Evolutionary conservation across 768 basidiomycete genomes (phyloP), one percentile per base, ranked within the genome.

Genomic region (Pulveroboletus sp.): DNA sequence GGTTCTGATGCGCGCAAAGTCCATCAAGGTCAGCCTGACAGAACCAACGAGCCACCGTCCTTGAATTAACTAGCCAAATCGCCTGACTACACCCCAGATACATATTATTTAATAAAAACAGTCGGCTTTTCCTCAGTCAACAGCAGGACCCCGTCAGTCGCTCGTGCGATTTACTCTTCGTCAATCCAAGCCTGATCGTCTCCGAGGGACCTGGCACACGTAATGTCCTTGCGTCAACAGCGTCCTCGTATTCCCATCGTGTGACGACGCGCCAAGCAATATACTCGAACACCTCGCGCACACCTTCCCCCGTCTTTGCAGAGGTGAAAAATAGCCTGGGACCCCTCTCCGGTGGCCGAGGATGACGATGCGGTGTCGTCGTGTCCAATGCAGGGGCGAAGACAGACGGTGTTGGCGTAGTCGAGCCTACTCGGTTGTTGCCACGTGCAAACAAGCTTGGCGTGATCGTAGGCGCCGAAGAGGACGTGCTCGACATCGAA

Each of bases 301-400:
- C 86, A 8, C 85, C 82, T 32, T 79, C 76, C 0, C 89, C 89
- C 5, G 85, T 88, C 67, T 88, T 88, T 3, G 89, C 88, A 1
- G 83, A 86, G 6, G 86, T 80, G 60, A 86, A 84, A 65, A 89
- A 87, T 10, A 89, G 68, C 63, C 73, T 79, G 0, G 86, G 83
- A 3, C 83, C 78, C 1, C 65, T 71, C 28, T 80, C 81, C 0
- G 73, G 77, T 1, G 59, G 54, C 0, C 58, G 50, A 46, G 50
- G 52, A 50, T 45, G 41, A 44, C 30, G 28, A 17, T 21, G 21
- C 21, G 21, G 21, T 3, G 60, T 47, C 42, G 39, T 55, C 37
- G 50, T 35, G n/a, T 58, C 57, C 31, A 58, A 30, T 50, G 32
- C 31, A 4, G 46, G 42, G 14, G 56, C 41, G 17, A 49, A 44